These are phyloP conservation scores for Secale cereale DNA, from an alignment of 176 grass and related monocot species.

Conservation along the genomic window DNA sequence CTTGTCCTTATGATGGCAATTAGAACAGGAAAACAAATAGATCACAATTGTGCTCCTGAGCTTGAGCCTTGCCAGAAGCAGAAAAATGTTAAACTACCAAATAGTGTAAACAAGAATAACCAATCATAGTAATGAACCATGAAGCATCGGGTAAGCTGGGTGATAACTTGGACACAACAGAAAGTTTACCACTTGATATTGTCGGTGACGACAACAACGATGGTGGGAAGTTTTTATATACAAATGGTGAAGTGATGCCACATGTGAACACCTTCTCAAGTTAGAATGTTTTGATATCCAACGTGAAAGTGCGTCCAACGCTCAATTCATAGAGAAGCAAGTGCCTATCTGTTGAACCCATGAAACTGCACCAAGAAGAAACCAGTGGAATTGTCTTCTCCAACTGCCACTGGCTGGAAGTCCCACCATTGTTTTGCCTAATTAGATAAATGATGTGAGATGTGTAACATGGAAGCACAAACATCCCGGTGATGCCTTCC, in stretches of 20 bases:
- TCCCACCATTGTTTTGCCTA: neutral
- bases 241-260: neutral
- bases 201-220: neutral
- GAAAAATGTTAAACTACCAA: neutral
- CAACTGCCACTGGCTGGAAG: neutral
- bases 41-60: neutral
- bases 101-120: no score
- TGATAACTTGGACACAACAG: neutral
- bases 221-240: neutral
- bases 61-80: neutral
- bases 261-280: neutral
- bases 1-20: neutral
- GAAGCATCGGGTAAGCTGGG: neutral
- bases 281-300: neutral
- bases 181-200: neutral
- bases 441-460: neutral
- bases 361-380: neutral
- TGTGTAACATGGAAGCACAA: neutral
- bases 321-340: no score
- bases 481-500: neutral
- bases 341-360: neutral
- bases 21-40: neutral
- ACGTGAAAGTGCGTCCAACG: no score
- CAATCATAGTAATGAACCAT: neutral
- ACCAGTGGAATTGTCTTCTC: neutral